Percentiles rank a stretch among this genome's conserved stretches.
These are phyloP conservation scores for Chlorella sp. DNA, from an alignment of 139 green algal genomes.

Conservation along the genomic window DNA sequence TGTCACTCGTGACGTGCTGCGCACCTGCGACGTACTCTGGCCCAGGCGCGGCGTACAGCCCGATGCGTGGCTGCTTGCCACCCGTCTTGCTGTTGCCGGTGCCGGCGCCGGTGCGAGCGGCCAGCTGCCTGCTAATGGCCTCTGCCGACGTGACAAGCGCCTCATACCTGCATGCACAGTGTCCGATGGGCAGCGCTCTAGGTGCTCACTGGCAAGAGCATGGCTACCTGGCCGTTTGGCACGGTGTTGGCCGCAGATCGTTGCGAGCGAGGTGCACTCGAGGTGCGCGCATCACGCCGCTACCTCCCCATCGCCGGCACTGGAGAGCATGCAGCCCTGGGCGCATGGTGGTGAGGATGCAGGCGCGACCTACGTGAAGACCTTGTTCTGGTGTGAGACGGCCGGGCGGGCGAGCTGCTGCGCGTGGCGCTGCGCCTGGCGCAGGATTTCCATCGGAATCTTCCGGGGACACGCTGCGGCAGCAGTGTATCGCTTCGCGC, in stretches of 20 bases:
- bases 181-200: neutral
- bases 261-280: too few species aligned
- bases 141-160: conserved; percentile 6
- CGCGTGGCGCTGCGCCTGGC: neutral
- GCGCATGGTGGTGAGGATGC: conserved; percentile 15
- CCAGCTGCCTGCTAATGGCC: conserved; percentile 1
- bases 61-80: conserved; percentile 23
- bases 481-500: too few species aligned
- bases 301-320: too few species aligned
- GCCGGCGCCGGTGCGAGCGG: neutral
- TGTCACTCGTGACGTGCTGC: too few species aligned
- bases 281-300: too few species aligned
- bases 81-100: neutral
- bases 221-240: too few species aligned
- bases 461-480: too few species aligned
- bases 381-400: neutral
- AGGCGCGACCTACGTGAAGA: conserved; percentile 26
- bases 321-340: too few species aligned
- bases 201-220: too few species aligned
- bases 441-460: neutral
- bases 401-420: neutral
- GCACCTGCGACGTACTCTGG: conserved; percentile 64
- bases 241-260: too few species aligned
- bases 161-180: conserved; percentile 15
- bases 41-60: conserved; percentile 42